phyloP scores from a whole-genome alignment of 1,139 yeast species.

The Hyphopichia burtonii region DNA sequence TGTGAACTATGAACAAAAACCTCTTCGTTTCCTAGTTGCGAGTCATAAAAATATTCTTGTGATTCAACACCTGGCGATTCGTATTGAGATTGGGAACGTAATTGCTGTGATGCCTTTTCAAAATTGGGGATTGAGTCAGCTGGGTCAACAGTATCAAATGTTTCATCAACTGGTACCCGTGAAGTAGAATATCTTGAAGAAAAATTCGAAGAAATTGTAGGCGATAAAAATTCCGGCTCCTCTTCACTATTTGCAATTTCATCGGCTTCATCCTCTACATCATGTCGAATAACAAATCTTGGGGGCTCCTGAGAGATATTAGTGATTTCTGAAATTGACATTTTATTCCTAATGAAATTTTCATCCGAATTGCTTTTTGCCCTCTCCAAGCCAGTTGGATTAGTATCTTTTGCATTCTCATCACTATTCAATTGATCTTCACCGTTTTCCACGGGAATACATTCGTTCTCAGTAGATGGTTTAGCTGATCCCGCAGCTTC shows the following conservation, averaged over 20 bases:
- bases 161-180: background rate
- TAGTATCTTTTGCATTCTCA: too few species aligned
- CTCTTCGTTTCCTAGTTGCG: slow-evolving; percentile 2
- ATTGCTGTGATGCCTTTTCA: too few species aligned
- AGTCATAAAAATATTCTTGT: background rate
- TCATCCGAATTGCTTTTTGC: background rate
- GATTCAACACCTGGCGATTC: background rate
- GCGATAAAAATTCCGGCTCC: slow-evolving; percentile 9
- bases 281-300: background rate
- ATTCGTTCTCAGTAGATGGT: too few species aligned
- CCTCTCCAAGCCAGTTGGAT: too few species aligned
- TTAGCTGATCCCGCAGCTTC: too few species aligned
- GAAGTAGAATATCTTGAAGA: slow-evolving; percentile 1
- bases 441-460: too few species aligned
- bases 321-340: background rate
- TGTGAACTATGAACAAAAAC: slow-evolving; percentile 2
- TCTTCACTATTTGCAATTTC: slow-evolving; percentile 12
- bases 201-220: background rate
- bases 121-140: too few species aligned
- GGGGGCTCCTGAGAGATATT: background rate
- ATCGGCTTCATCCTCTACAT: slow-evolving; percentile 3
- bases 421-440: too few species aligned
- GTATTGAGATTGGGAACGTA: background rate
- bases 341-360: background rate
- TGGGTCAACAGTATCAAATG: background rate